Percentiles rank a stretch among this genome's conserved stretches.
Conservation (phyloP, 2,329 filamentous ascomycete genomes). For the Phaeoacremonium minimum region DNA sequence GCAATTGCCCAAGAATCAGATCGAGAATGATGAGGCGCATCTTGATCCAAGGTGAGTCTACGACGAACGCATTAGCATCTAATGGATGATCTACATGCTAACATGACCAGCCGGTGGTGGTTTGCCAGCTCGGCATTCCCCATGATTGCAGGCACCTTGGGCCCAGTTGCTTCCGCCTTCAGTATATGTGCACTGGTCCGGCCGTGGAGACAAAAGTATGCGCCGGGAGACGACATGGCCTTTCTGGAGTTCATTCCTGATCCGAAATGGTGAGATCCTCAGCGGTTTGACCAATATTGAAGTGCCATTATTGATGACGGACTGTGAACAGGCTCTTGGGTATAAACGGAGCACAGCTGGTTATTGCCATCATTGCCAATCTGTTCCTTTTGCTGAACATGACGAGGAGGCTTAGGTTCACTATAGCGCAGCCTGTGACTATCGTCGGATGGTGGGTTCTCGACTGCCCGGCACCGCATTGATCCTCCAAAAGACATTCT, state of each 20-base stretch:
- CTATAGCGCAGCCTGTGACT: conserved; percentile 76
- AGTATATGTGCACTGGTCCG: conserved; percentile 82
- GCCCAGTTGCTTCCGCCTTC: conserved; percentile 82
- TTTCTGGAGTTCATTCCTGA: conserved; percentile 55
- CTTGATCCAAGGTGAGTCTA: conserved; percentile 39
- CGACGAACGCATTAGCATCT: not conserved
- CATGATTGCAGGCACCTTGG: conserved; percentile 77
- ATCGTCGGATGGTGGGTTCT: conserved; percentile 72
- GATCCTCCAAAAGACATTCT: conserved; percentile 13
- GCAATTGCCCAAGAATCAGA: not conserved
- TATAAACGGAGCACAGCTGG: conserved; percentile 75
- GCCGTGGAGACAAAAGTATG: conserved; percentile 64
- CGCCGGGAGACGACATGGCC: conserved; percentile 39
- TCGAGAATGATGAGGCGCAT: conserved; percentile 34
- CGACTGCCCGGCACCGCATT: conserved; percentile 41
- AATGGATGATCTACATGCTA: not conserved
- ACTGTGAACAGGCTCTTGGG: conserved; percentile 52
- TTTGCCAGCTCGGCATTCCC: conserved; percentile 64
- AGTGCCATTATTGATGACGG: not conserved
- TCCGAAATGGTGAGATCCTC: conserved; percentile 58
- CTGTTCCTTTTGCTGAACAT: conserved; percentile 83
- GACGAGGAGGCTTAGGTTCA: conserved; percentile 73
- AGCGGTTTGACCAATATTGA: too few species aligned
- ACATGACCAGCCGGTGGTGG: conserved; percentile 54
- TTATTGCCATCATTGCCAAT: conserved; percentile 73